These are phyloP conservation scores for Vigna reflexopilosa DNA, from an alignment of 306 rosid genomes.

Conservation along the genomic window DNA sequence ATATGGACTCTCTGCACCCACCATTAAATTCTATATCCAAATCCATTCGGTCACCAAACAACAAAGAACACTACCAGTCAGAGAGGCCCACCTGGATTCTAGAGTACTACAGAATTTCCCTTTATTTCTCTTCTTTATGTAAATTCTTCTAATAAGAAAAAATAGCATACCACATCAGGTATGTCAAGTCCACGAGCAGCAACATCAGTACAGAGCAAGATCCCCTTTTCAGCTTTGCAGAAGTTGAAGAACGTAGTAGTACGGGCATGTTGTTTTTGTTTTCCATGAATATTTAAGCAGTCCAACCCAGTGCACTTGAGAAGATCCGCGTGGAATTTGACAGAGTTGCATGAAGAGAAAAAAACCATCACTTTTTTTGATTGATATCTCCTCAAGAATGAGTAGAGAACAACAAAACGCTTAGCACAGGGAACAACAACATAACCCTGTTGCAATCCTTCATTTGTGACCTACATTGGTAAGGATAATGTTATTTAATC, in stretches of 20 bases:
- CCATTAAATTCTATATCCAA: conserved; percentile 12
- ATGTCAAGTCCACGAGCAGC: conserved; percentile 98
- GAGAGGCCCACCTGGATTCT: neutral
- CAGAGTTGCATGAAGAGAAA: conserved; percentile 96
- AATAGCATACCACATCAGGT: conserved; percentile 73
- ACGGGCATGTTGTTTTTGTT: conserved; percentile 89
- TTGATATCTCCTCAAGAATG: conserved; percentile 76
- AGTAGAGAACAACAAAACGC: conserved; percentile 82
- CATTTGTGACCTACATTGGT: conserved; percentile 79
- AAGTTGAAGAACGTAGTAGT: conserved; percentile 78
- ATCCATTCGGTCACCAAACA: conserved; percentile 12
- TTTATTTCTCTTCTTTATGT: neutral
- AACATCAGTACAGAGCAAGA: conserved; percentile 96
- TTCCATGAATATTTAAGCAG: conserved; percentile 89
- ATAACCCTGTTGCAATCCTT: conserved; percentile 96
- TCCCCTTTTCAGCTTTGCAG: conserved; percentile 89
- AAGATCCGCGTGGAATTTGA: conserved; percentile 86
- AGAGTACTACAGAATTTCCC: conserved; percentile 11
- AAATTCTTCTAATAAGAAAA: conserved; percentile 1
- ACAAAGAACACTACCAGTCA: neutral
- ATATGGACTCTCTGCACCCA: neutral
- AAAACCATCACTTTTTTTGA: conserved; percentile 95
- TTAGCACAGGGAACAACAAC: conserved; percentile 84
- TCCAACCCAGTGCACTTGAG: conserved; percentile 73
- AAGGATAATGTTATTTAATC: conserved; percentile 41